A percentile compares a stretch with the other conserved stretches of the same genome.
phyloP scores from a whole-genome alignment of 176 grass and related monocot genomes.

The bread wheat (Triticum aestivum) region IWGSC_CS_RefSeq_v2.1 NC_057810.1:729712887-729713386 shows the following conservation, averaged over 20 bases:
- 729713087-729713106: neutral
- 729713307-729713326: neutral
- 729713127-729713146: neutral
- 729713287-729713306: neutral
- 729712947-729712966: neutral
- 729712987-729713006: neutral
- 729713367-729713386: neutral
- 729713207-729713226: neutral
- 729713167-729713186: rapidly evolving
- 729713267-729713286: neutral
- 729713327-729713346: neutral
- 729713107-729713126: rapidly evolving
- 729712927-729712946: rapidly evolving
- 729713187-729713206: neutral
- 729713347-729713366: neutral
- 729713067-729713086: neutral
- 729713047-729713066: neutral
- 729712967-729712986: neutral
- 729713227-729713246: neutral
- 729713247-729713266: too few species aligned
- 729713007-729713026: neutral
- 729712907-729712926: neutral
- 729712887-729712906: conserved; percentile 8
- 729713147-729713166: neutral
- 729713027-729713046: neutral